phyloP scores from a whole-genome alignment of 2,329 filamentous ascomycete species.

The Fusarium heterosporum region DNA sequence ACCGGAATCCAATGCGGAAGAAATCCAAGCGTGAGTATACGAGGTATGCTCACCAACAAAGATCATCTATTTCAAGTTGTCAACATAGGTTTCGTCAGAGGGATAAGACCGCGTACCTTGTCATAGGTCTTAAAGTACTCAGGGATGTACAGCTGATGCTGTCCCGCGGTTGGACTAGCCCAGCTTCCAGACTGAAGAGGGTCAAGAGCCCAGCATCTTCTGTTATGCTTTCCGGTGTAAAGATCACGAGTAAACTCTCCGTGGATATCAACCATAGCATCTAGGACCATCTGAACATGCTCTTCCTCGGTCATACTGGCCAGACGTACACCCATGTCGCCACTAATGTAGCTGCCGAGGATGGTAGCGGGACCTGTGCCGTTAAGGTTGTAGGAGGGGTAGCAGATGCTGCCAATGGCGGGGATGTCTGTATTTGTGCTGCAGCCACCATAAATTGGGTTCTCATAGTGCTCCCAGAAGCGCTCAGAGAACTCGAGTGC shows the following conservation, averaged over 20 bases:
- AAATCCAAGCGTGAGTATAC: slow-evolving; percentile 20
- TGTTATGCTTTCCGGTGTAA: slow-evolving; percentile 17
- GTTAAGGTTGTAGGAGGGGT: slow-evolving; percentile 15
- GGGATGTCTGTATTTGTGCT: slow-evolving; percentile 12
- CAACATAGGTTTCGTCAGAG: rapidly evolving
- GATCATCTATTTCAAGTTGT: neutral
- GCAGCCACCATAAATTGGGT: slow-evolving; percentile 3
- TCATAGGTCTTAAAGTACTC: slow-evolving; percentile 25
- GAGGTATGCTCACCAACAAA: slow-evolving; percentile 23
- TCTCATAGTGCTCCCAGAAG: slow-evolving; percentile 21
- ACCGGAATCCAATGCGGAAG: slow-evolving; percentile 14
- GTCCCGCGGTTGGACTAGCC: slow-evolving; percentile 15
- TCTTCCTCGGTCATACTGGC: slow-evolving; percentile 13
- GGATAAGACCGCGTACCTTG: rapidly evolving
- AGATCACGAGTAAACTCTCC: neutral
- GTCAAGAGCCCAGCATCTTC: slow-evolving; percentile 16
- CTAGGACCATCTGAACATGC: slow-evolving; percentile 9
- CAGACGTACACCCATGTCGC: slow-evolving; percentile 11
- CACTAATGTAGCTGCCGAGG: slow-evolving; percentile 12
- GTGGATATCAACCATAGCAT: slow-evolving; percentile 7
- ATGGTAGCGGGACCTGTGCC: slow-evolving; percentile 5
- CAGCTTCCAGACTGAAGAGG: slow-evolving; percentile 21
- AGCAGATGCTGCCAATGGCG: neutral
- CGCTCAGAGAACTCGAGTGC: slow-evolving; percentile 12
- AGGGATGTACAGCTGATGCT: slow-evolving; percentile 12